phyloP scores from a whole-genome alignment of 805 yeast species.

The Ogataea corticis region DNA sequence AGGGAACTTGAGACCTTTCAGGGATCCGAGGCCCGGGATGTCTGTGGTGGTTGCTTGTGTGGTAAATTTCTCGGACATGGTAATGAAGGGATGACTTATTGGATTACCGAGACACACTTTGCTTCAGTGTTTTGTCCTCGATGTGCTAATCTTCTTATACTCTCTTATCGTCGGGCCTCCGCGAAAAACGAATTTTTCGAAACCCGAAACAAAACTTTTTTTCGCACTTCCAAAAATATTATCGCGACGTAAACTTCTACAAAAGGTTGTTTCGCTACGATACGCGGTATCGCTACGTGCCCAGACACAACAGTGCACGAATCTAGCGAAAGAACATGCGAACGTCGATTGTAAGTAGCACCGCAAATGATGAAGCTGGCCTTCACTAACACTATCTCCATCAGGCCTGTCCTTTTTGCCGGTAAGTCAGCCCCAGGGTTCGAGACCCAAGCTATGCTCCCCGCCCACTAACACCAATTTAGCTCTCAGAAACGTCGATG shows the following conservation, averaged over 20 bases:
- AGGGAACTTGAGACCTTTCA: constrained; percentile 5
- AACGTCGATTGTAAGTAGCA: neutral
- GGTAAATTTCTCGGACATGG: neutral
- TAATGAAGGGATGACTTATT: neutral
- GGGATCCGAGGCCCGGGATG: constrained; percentile 3
- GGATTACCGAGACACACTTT: too few relatives aligned
- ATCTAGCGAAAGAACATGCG: neutral
- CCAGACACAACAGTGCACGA: too few relatives aligned
- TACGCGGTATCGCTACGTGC: neutral
- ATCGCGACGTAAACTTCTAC: neutral
- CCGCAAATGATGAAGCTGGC: too few relatives aligned
- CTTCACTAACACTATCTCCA: too few relatives aligned
- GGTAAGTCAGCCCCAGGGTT: constrained; percentile 1
- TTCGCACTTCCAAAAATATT: too few relatives aligned
- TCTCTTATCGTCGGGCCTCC: too few relatives aligned
- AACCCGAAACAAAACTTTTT: too few relatives aligned
- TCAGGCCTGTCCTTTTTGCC: constrained; percentile 6
- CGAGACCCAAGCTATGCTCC: too few relatives aligned
- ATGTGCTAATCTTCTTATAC: too few relatives aligned
- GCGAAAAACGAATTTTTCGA: too few relatives aligned
- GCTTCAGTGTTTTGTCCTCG: too few relatives aligned
- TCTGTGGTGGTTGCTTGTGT: neutral
- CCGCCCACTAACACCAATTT: neutral
- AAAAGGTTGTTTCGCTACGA: neutral
- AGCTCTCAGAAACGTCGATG: constrained; percentile 8